Evolutionary conservation across 805 yeast genomes (phyloP).

Genomic region (Candida incommunis): DNA sequence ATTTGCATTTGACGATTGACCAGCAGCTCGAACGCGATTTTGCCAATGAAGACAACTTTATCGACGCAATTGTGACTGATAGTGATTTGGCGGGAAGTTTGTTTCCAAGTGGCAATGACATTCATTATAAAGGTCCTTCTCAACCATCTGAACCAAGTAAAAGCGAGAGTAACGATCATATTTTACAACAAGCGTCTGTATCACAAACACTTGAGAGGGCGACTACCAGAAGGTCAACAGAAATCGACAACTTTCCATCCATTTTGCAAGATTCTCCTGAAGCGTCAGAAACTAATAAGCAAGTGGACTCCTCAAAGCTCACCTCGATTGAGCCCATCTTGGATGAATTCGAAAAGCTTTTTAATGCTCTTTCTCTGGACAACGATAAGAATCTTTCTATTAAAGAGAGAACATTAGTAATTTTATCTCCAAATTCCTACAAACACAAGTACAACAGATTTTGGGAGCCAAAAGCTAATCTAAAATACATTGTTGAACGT

Average conservation of each 20-base stretch:
- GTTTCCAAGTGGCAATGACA: not conserved
- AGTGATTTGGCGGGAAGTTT: not conserved
- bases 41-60: not conserved
- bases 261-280: not conserved
- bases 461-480: slow-evolving; percentile 61
- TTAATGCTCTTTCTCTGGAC: not conserved
- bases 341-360: not conserved
- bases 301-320: not conserved
- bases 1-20: not conserved
- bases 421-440: slow-evolving; percentile 56
- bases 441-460: slow-evolving; percentile 60
- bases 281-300: not conserved
- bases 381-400: not conserved
- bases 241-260: not conserved
- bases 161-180: no score
- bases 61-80: not conserved
- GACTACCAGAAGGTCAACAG: not conserved
- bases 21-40: not conserved
- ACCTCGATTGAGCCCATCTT: not conserved
- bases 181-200: no score
- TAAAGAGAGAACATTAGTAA: slow-evolving; percentile 29
- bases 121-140: not conserved
- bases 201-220: not conserved
- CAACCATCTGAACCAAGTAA: not conserved
- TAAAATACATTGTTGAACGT: slow-evolving; percentile 61